phyloP scores from a whole-genome alignment of 441 rosid species.

The Daphne laureola region DNA sequence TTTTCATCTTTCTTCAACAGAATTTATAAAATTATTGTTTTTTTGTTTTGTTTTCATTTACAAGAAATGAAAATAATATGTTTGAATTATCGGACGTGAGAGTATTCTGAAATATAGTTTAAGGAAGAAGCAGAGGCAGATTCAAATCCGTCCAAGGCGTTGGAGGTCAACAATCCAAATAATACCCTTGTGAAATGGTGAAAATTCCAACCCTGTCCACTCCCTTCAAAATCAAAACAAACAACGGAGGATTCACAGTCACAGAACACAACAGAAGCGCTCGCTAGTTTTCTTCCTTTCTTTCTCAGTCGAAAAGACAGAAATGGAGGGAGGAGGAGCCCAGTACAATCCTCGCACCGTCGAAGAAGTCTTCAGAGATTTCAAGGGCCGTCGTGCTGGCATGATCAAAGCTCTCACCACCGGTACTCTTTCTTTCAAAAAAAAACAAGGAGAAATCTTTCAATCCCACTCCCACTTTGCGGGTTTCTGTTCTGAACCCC shows the following conservation, averaged over 20 bases:
- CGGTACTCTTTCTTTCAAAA: constrained; percentile 25
- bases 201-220: constrained; percentile 7
- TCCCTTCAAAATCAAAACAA: background rate
- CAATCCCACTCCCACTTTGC: background rate
- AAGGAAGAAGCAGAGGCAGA: constrained; percentile 22
- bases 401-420: constrained; percentile 63
- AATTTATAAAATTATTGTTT: too few relatives aligned
- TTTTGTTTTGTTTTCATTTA: too few relatives aligned
- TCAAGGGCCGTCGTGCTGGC: constrained; percentile 59
- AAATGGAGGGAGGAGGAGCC: constrained; percentile 32
- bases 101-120: constrained; percentile 19
- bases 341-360: constrained; percentile 58
- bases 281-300: too few relatives aligned
- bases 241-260: background rate
- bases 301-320: constrained; percentile 5
- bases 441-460: background rate
- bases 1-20: too few relatives aligned
- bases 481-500: too few relatives aligned
- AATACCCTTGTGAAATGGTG: background rate
- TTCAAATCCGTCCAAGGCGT: constrained; percentile 27
- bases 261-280: background rate
- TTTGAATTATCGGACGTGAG: constrained; percentile 21
- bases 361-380: constrained; percentile 67
- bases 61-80: too few relatives aligned
- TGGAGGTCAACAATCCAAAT: constrained; percentile 1